Evolutionary conservation across 352 stramenopile species (phyloP).

Genomic region (Stramenopiles sp.): DNA sequence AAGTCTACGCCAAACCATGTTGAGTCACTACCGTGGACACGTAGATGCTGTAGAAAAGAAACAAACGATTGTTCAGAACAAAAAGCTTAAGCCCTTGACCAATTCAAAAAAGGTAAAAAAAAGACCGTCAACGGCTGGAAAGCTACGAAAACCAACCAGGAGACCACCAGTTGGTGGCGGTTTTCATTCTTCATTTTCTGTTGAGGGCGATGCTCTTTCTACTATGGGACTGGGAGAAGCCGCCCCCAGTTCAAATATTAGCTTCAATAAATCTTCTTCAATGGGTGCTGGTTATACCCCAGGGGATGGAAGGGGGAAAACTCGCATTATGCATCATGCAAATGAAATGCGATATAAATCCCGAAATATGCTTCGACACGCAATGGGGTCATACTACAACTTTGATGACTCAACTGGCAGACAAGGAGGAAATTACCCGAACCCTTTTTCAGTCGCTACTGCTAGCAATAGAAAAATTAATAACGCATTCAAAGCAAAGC

Average conservation of each 20-base stretch:
- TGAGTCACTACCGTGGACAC: not conserved
- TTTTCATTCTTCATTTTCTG: not conserved
- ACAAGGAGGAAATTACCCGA: not conserved
- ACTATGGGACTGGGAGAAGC: not conserved
- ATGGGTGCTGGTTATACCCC: not conserved
- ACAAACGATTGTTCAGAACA: not conserved
- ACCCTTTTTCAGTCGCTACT: not conserved
- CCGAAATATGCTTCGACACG: not conserved
- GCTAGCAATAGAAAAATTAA: not conserved
- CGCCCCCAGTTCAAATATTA: not conserved
- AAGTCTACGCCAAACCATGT: not conserved
- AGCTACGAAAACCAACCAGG: not conserved
- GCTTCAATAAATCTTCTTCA: not conserved
- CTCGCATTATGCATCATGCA: not conserved
- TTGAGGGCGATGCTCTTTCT: not conserved
- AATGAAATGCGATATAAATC: not conserved
- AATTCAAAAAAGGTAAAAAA: not conserved
- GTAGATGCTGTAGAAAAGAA: not conserved
- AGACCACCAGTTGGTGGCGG: not conserved
- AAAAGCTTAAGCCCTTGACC: not conserved
- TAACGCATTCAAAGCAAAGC: not conserved
- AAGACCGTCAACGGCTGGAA: not conserved
- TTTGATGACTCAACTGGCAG: not conserved
- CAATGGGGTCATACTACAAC: not conserved
- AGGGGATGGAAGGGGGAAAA: not conserved